phyloP scores from a whole-genome alignment of 2,329 filamentous ascomycete genomes.

The Fusarium xyrophilum region DNA sequence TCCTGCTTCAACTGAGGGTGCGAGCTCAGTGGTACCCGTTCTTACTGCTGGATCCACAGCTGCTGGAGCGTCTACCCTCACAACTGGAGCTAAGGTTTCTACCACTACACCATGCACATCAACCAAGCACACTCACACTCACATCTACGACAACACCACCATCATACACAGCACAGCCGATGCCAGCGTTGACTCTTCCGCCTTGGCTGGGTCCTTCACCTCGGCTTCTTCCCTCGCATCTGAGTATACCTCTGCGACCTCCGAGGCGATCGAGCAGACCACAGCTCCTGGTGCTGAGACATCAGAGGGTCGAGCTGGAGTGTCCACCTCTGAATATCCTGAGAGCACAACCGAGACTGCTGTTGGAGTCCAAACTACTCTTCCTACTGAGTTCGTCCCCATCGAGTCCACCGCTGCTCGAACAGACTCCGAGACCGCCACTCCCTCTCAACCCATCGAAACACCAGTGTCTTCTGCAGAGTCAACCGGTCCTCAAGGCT shows the following conservation, averaged over 20 bases:
- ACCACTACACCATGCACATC: constrained; percentile 20
- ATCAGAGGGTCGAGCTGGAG: background rate
- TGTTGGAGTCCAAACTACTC: background rate
- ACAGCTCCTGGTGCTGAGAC: background rate
- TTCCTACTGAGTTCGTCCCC: background rate
- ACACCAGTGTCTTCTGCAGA: background rate
- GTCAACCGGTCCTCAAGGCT: constrained; percentile 15
- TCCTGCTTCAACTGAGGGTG: background rate
- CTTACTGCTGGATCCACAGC: background rate
- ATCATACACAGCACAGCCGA: constrained; percentile 9
- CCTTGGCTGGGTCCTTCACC: constrained; percentile 4
- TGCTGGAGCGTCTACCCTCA: background rate
- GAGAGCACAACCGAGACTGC: background rate
- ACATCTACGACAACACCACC: constrained; percentile 28
- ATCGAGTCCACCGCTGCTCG: background rate
- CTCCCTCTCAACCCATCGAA: background rate
- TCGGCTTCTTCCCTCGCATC: constrained; percentile 3
- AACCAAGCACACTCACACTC: constrained; percentile 25
- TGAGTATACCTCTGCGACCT: background rate
- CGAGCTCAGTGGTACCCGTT: background rate
- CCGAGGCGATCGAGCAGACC: background rate
- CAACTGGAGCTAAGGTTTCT: background rate
- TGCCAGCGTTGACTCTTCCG: constrained; percentile 14
- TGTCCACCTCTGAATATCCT: background rate
- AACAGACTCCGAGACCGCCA: background rate